Conservation (phyloP, 2,329 filamentous ascomycete species). For the Colletotrichum sojae region DNA sequence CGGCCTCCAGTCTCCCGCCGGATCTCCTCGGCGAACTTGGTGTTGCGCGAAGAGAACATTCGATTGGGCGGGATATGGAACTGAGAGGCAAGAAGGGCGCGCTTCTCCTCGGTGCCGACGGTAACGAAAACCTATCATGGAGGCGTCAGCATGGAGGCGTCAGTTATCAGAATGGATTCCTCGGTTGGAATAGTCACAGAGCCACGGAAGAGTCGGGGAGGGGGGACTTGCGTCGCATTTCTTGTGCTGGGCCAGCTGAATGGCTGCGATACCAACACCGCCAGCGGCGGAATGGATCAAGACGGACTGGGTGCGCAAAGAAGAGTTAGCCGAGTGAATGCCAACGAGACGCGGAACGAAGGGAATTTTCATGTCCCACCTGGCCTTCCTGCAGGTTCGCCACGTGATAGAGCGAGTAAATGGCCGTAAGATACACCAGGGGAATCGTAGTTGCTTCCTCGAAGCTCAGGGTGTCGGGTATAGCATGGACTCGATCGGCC, state of each 20-base stretch:
- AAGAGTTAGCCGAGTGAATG: too few relatives aligned
- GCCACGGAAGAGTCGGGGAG: too few relatives aligned
- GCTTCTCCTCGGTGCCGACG: conserved; percentile 47
- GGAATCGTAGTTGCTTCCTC: conserved; percentile 22
- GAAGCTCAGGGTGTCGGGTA: conserved; percentile 10
- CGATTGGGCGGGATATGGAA: background rate
- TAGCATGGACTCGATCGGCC: background rate
- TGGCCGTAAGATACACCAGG: conserved; percentile 1
- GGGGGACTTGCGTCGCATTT: background rate
- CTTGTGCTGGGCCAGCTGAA: conserved; percentile 19
- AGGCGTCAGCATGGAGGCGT: background rate
- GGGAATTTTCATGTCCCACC: background rate
- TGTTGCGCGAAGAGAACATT: conserved; percentile 39
- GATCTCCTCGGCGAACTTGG: conserved; percentile 45
- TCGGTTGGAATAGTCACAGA: too few relatives aligned
- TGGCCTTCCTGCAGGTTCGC: conserved; percentile 45
- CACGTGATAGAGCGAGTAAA: conserved; percentile 45
- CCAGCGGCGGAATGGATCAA: conserved; percentile 21
- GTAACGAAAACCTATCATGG: conserved; percentile 45
- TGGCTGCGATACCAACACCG: conserved; percentile 11
- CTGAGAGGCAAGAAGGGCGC: conserved; percentile 15
- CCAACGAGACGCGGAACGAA: too few relatives aligned
- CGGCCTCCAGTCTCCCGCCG: conserved; percentile 42
- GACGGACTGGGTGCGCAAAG: too few relatives aligned
- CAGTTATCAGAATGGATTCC: too few relatives aligned